Evolutionary conservation across 768 basidiomycete species (phyloP).

Genomic region (Naganishia onofrii): DNA sequence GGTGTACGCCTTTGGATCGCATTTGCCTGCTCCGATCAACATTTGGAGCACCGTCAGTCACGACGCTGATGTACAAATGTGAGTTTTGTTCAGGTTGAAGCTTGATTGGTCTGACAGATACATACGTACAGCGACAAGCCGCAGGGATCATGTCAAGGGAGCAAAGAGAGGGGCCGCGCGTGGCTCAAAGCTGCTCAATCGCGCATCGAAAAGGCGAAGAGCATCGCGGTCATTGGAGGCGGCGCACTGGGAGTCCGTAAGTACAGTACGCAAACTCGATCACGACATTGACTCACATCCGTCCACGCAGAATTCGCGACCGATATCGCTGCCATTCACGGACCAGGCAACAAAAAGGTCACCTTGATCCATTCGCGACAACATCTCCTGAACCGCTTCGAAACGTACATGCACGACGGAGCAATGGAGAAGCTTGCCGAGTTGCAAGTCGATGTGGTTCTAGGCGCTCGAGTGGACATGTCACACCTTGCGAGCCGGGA

Average conservation of each 20-base stretch:
- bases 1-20: slow-evolving; percentile 49
- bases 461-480: slow-evolving; percentile 42
- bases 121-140: neutral
- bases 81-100: slow-evolving; percentile 23
- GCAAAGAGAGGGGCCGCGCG: slow-evolving; percentile 45
- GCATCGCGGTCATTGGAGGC: slow-evolving; percentile 53
- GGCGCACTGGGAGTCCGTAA: slow-evolving; percentile 54
- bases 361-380: slow-evolving; percentile 52
- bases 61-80: slow-evolving; percentile 33
- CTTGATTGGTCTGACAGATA: neutral
- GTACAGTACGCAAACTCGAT: slow-evolving; percentile 16
- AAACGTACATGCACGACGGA: slow-evolving; percentile 46
- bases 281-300: neutral
- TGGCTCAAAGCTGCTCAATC: slow-evolving; percentile 47
- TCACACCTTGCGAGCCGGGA: slow-evolving; percentile 4
- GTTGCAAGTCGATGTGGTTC: slow-evolving; percentile 44
- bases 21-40: slow-evolving; percentile 48
- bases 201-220: slow-evolving; percentile 41
- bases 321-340: slow-evolving; percentile 51
- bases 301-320: slow-evolving; percentile 49
- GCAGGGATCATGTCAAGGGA: slow-evolving; percentile 32
- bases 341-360: slow-evolving; percentile 46
- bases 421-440: slow-evolving; percentile 38
- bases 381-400: slow-evolving; percentile 51
- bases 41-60: slow-evolving; percentile 38